Base-by-base conservation (phyloP, 257 asterid species). In the Solanum etuberosum region DNA sequence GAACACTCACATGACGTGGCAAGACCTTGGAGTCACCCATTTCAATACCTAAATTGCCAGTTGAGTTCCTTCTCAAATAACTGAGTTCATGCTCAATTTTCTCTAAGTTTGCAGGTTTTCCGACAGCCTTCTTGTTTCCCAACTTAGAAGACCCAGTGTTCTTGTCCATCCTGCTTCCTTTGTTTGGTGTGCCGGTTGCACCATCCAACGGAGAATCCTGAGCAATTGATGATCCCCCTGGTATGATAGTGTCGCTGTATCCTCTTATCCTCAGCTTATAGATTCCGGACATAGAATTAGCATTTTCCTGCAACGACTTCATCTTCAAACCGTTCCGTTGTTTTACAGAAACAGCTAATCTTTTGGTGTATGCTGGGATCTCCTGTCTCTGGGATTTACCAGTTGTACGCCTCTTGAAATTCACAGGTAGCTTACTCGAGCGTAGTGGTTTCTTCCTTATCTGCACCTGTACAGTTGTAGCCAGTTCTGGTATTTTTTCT, bases 1-100 rank as follows among this genome's bases (percentile, higher is more conserved):
- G 87, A 59, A 86, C 84, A 87, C 85, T 84, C n/a, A 89, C 86
- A 72, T 91, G 87, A 71, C 76, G 71, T 77, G 90, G 87, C 82
- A 70, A 68, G 61, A 18, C 67, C 82, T 89, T 74, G 32, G 87
- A 35, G 32, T 77, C 72, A 5, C 31, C 46, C 37, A 74, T 85
- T 77, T 72, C 81, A 25, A 61, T 25, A 21, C 34, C 40, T 13
- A 31, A 31, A 87, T 42, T 86, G 48, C 87, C 85, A 40, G 88
- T 84, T 57, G 91, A 91, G 82, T 70, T 86, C 84, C 84, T 90
- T 78, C 91, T 87, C 34, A 16, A 48, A 51, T 35, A 13, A 32
- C 38, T 67, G 14, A 61, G 32, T 67, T 87, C 67, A 77, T 35
- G 27, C 67, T 72, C 46, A 83, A 72, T 83, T 67, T 86, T 88